These are phyloP conservation scores for Dalechampia spathulata DNA, from an alignment of 441 rosid genomes.

Conservation along the genomic window DNA sequence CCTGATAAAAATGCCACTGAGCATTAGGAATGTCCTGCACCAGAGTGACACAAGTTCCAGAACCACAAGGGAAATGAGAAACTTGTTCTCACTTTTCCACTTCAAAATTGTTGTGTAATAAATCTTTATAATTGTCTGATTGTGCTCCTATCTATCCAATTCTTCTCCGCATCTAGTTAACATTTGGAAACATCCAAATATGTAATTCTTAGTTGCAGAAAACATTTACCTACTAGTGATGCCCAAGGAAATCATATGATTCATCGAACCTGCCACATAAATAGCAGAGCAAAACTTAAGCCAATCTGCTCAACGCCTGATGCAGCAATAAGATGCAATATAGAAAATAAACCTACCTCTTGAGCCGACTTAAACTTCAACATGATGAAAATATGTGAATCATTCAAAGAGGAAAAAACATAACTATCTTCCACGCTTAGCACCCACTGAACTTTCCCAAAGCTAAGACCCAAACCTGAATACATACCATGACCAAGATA, in stretches of 20 bases:
- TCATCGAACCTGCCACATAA: conserved; percentile 25
- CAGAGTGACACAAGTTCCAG: not conserved
- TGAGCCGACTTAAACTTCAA: conserved; percentile 11
- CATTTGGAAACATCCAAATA: not conserved
- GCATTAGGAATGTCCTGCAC: not conserved
- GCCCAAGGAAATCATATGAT: conserved; percentile 15
- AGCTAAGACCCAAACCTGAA: conserved; percentile 24
- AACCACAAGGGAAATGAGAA: not conserved
- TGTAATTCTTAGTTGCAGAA: conserved; percentile 10
- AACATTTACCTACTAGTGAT: conserved; percentile 22
- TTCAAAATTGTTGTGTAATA: not conserved
- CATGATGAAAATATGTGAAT: conserved; percentile 5
- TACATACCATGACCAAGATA: conserved; percentile 19
- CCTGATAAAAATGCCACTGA: not conserved
- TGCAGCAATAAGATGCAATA: conserved; percentile 9
- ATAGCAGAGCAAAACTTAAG: conserved; percentile 16
- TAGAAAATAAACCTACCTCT: conserved; percentile 22
- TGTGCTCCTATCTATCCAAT: not conserved
- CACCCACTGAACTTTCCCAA: conserved; percentile 13
- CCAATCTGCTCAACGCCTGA: conserved; percentile 7
- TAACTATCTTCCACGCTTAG: conserved; percentile 16
- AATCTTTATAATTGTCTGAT: not conserved
- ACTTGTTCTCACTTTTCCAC: not conserved
- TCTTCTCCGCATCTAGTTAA: not conserved
- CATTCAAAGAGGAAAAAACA: conserved; percentile 9